Evolutionary conservation across 345 rosid genomes (phyloP), one percentile per base, ranked within the genome.

Genomic region (Excoecaria cochinchinensis): DNA sequence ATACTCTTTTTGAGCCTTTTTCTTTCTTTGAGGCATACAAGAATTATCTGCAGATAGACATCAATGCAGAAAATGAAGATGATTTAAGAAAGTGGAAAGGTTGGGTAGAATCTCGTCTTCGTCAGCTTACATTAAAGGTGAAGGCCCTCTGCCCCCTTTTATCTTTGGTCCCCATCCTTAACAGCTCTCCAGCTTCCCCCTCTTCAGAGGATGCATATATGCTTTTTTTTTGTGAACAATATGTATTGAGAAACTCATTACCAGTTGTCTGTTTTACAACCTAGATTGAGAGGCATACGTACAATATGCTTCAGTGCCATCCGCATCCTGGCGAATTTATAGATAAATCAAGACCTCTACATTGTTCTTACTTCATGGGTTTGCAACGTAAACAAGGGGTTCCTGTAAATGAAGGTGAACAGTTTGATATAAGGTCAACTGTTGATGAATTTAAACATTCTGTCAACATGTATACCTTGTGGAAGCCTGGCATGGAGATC

Each of bases 61-160:
- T 93, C 48, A 62, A 82, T 80, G 96, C 99, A 10, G 96, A 85
- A 81, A 90, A 91, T 84, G 95, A 77, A 38, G 93, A 93, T 81
- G 96, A 93, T 79, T 82, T 93, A 72, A 89, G 97, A 71, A 87
- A 89, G 40, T 95, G 99, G 98, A 90, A 95, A 89, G 99, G 99
- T 16, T 93, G 99, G 99, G 99, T 95, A 76, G 93, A 93, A 87
- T 95, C 99, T 70, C 98, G 98, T 56, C 94, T 95, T 60, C 94
- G 98, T 67, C 94, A 88, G 75, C 99, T 95, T 67, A 95, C 92
- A 59, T 82, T 93, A 87, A 93, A 87, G 99, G 98, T 93, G 67
- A 79, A 71, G 40, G 38, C 13, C 16, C 64, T 17, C 15, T 44
- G 1, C 31, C 31, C 31, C 48, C 10, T 44, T 4, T 44, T 5